Conservation (phyloP, 345 rosid species). For the Nasturtium officinale region DNA sequence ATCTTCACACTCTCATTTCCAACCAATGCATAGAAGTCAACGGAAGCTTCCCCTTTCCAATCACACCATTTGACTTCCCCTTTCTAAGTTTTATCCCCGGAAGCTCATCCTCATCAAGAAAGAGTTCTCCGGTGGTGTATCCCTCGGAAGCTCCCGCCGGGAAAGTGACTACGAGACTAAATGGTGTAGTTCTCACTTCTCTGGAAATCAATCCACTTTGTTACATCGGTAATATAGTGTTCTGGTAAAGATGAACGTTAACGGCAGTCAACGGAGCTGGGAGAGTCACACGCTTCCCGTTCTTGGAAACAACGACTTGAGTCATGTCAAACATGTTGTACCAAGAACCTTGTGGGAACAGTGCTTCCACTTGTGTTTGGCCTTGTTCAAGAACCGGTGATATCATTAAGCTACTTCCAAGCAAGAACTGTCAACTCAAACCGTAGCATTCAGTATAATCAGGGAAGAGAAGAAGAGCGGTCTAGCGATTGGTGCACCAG, state of each 20-base stretch:
- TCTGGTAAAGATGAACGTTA: conserved; percentile 82
- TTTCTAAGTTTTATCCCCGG: conserved; percentile 80
- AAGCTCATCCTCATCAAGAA: conserved; percentile 81
- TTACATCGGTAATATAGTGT: conserved; percentile 84
- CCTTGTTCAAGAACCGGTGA: conserved; percentile 92
- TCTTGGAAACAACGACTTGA: conserved; percentile 51
- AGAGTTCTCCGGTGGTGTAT: conserved; percentile 71
- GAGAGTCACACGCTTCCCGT: conserved; percentile 58
- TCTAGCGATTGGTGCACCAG: conserved; percentile 84
- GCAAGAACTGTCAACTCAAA: conserved; percentile 85
- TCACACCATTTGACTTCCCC: conserved; percentile 65
- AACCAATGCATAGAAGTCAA: conserved; percentile 61
- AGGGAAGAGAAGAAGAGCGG: conserved; percentile 96
- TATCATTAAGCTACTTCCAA: conserved; percentile 83
- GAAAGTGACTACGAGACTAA: conserved; percentile 65
- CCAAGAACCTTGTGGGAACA: conserved; percentile 94
- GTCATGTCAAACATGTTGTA: conserved; percentile 76
- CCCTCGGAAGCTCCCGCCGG: conserved; percentile 61
- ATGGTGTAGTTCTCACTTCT: conserved; percentile 80
- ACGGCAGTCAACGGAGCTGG: conserved; percentile 74
- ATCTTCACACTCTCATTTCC: conserved; percentile 61
- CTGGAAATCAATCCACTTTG: conserved; percentile 76
- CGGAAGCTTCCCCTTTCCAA: conserved; percentile 62
- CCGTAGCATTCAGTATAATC: conserved; percentile 64
- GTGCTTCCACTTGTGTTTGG: conserved; percentile 64